phyloP scores from a whole-genome alignment of 176 grass and related monocot species.

The Rhynchospora breviuscula region DNA sequence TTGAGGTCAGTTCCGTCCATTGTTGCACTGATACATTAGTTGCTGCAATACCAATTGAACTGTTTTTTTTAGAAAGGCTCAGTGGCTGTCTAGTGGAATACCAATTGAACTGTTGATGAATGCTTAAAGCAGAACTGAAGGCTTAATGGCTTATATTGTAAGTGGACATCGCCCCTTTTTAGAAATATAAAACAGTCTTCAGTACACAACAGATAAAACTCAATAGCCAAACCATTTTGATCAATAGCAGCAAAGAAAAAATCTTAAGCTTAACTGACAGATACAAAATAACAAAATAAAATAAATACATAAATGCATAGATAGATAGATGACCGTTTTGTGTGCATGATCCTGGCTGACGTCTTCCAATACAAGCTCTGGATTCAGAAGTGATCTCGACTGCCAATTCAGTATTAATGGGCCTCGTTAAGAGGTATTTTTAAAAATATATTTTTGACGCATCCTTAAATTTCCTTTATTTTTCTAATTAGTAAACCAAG shows the following conservation, averaged over 20 bases:
- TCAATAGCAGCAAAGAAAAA: neutral
- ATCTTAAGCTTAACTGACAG: neutral
- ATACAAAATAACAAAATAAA: conserved; percentile 4
- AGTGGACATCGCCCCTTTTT: neutral
- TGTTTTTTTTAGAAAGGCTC: neutral
- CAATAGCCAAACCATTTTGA: neutral
- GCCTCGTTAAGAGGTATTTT: neutral
- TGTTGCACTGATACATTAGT: neutral
- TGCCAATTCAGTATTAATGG: conserved; percentile 23
- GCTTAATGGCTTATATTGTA: neutral
- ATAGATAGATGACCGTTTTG: conserved; percentile 61
- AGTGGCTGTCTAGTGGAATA: neutral
- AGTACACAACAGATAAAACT: neutral
- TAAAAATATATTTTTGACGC: neutral
- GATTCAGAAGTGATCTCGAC: conserved; percentile 71
- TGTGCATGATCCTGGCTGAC: conserved; percentile 97
- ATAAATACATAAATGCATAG: conserved; percentile 16
- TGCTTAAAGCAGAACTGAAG: too few species aligned
- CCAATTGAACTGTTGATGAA: neutral
- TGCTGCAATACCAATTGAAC: neutral
- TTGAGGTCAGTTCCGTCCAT: neutral
- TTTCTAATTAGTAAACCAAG: neutral
- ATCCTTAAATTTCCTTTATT: neutral
- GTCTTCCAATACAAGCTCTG: conserved; percentile 94
- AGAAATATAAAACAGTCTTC: neutral